Base-by-base conservation (phyloP, 148 eudicot genomes). In the Arctostaphylos glauca region DNA sequence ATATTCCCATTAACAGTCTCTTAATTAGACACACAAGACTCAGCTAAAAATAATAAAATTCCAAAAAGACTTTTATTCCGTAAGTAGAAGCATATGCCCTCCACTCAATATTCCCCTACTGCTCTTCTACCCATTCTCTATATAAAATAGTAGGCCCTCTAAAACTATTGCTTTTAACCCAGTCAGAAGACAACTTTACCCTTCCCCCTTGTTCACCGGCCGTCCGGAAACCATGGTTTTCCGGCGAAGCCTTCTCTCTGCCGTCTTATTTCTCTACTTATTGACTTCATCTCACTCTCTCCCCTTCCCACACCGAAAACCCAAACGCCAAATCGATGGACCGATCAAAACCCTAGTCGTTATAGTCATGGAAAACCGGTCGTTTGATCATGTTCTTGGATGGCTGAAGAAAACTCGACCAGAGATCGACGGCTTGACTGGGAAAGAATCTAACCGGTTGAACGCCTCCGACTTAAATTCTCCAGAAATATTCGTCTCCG, bases 331-430 rank as follows among this genome's bases (percentile, higher is more conserved):
- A 83, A 84, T 92, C 72, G 53, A 87, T 5, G 92, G 93, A 6
- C 99, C 95, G 78, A 88, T 96, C 81, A 96, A 96, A 83, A 96
- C 99, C 87, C 74, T 96, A 3, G 99, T 96, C 9, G 84, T 96
- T 8, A 5, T 96, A 0, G 95, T 96, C 48, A 96, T 96, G 99
- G 99, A 96, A 68, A 96, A 96, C 82, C 98, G 99, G 71, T 96
- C 99, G 2, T 96, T 96, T 55, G 99, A 96, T 76, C 99, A 96
- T 80, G 87, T 96, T 4, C 87, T 96, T 6, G 99, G 99, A 0
- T 96, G 99, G 99, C 85, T 96, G 23, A 94, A 94, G 54, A 74
- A 82, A 13, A 90, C 88, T 86, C 92, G 99, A 46, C 97, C 98
- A 55, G 98, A 96, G 0, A 93, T 96, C 9, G 97, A 96, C 71